Evolutionary conservation across 139 green algal genomes (phyloP).

Genomic region (Chlamydomonas asymmetrica): DNA sequence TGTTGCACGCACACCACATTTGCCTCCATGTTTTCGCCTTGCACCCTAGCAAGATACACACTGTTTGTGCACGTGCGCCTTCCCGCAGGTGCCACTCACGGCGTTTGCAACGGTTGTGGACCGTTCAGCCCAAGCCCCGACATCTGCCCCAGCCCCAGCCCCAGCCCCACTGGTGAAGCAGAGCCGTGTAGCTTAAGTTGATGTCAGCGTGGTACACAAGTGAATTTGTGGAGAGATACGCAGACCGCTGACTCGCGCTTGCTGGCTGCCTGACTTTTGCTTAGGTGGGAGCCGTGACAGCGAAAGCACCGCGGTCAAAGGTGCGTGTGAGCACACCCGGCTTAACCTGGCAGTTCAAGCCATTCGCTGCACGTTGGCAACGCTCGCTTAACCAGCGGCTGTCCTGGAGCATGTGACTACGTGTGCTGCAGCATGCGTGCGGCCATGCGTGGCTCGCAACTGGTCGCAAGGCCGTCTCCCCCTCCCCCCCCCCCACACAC

Average conservation of each 20-base stretch:
- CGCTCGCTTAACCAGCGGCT: neutral
- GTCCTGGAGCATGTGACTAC: neutral
- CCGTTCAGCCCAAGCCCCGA: neutral
- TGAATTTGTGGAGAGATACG: too few relatives aligned
- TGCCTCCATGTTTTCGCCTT: too few relatives aligned
- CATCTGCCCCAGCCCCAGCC: neutral
- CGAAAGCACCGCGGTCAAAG: constrained; percentile 24
- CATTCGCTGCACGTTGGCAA: neutral
- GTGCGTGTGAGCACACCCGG: constrained; percentile 17
- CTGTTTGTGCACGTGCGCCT: too few relatives aligned
- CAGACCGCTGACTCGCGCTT: neutral
- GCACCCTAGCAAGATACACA: too few relatives aligned
- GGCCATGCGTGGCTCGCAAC: neutral
- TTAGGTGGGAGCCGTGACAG: constrained; percentile 4
- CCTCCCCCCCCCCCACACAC: neutral
- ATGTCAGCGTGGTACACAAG: too few relatives aligned
- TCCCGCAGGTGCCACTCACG: too few relatives aligned
- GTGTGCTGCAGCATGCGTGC: neutral
- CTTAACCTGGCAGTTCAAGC: neutral
- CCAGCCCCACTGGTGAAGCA: neutral
- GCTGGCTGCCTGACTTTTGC: neutral
- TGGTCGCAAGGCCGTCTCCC: too few relatives aligned
- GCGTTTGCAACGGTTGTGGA: neutral
- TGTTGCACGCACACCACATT: too few relatives aligned
- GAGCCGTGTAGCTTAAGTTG: neutral